Evolutionary conservation across 2,329 filamentous ascomycete species (phyloP).

Genomic region (Xylariaceae sp.): DNA sequence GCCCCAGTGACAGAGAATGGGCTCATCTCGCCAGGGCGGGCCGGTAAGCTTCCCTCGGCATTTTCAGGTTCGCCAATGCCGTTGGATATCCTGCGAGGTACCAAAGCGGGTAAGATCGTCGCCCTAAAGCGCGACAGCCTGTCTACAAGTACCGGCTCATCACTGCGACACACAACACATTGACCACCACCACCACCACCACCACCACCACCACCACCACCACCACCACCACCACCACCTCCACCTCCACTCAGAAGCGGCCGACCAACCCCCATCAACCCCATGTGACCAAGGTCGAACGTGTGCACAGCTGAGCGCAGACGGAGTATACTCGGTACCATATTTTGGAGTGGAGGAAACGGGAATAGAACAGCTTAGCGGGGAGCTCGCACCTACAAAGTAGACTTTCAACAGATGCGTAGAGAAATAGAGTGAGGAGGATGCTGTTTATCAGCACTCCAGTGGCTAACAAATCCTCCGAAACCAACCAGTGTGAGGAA

Average conservation of each 20-base stretch:
- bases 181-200: neutral
- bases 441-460: too few species aligned
- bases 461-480: too few species aligned
- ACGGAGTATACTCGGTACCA: neutral
- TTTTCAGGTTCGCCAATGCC: constrained; percentile 20
- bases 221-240: too few species aligned
- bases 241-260: neutral
- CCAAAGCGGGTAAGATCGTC: constrained; percentile 14
- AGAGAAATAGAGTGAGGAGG: neutral
- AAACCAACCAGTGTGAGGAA: too few species aligned
- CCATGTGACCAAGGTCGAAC: constrained; percentile 3
- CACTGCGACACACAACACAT: constrained; percentile 18
- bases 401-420: too few species aligned
- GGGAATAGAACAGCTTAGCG: neutral
- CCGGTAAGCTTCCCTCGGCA: constrained; percentile 19
- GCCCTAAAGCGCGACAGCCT: constrained; percentile 14
- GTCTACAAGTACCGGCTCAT: constrained; percentile 18
- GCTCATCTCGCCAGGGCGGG: constrained; percentile 19
- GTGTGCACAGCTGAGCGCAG: neutral
- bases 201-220: neutral
- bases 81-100: constrained; percentile 16
- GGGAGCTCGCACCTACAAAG: too few species aligned
- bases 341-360: neutral
- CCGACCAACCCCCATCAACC: neutral
- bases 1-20: constrained; percentile 8